Evolutionary conservation across 108 stramenopile species (phyloP).

Genomic region (Cyclotella distinguenda): DNA sequence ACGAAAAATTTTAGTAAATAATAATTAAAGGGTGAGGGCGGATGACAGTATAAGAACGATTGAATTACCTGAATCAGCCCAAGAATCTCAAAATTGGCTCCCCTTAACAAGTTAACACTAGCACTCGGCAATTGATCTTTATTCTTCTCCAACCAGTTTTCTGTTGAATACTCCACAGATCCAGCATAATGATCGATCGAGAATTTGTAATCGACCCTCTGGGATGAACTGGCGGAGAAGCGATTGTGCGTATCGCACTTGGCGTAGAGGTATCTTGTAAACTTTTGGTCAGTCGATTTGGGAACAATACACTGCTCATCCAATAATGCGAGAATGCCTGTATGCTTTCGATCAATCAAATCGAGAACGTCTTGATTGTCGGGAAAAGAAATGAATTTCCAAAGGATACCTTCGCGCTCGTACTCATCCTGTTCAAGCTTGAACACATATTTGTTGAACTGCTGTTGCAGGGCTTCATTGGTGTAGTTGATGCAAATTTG

Average conservation of each 20-base stretch:
- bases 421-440: constrained; percentile 97
- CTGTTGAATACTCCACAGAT: constrained; percentile 82
- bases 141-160: constrained; percentile 87
- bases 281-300: constrained; percentile 86
- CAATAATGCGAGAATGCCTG: constrained; percentile 88
- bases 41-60: not conserved
- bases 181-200: constrained; percentile 92
- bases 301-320: constrained; percentile 96
- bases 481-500: constrained; percentile 98
- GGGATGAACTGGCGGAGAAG: constrained; percentile 69
- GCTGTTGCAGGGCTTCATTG: constrained; percentile 98
- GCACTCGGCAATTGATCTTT: constrained; percentile 84
- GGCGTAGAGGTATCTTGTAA: constrained; percentile 87
- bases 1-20: not conserved
- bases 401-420: constrained; percentile 90
- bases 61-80: constrained; percentile 44
- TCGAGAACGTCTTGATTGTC: constrained; percentile 98
- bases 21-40: not conserved
- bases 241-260: constrained; percentile 69
- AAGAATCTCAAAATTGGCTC: constrained; percentile 65
- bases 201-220: constrained; percentile 79
- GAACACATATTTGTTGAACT: constrained; percentile 98
- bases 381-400: constrained; percentile 92
- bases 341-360: constrained; percentile 89
- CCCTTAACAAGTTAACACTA: constrained; percentile 64